Evolutionary conservation across 2,329 filamentous ascomycete species (phyloP).

Genomic region (Aspergillus sp.): DNA sequence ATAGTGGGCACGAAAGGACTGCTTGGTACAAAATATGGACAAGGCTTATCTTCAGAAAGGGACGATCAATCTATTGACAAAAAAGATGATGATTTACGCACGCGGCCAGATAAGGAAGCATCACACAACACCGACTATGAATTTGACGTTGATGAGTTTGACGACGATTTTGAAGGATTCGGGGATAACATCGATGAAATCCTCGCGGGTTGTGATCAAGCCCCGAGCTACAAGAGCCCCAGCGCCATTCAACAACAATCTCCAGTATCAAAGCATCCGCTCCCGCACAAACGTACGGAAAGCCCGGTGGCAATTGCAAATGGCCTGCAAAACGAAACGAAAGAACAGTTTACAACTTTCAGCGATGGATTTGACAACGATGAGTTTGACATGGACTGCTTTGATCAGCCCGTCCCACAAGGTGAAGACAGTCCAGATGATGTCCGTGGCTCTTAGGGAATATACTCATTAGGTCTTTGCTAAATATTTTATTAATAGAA

Average conservation of each 20-base stretch:
- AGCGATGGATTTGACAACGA: constrained; percentile 74
- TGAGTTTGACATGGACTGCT: constrained; percentile 61
- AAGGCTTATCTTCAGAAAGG: not conserved
- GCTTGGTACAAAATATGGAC: not conserved
- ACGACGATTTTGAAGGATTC: constrained; percentile 65
- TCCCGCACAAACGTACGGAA: not conserved
- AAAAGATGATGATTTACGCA: not conserved
- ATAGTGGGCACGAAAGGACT: not conserved
- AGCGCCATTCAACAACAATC: constrained; percentile 12
- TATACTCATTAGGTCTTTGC: constrained; percentile 45
- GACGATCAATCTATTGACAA: not conserved
- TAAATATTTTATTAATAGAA: constrained; percentile 68
- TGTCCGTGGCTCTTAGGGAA: constrained; percentile 49
- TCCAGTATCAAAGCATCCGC: constrained; percentile 19
- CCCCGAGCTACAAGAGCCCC: constrained; percentile 21
- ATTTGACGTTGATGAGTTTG: constrained; percentile 60
- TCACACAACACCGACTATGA: constrained; percentile 2
- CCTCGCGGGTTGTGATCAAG: constrained; percentile 55
- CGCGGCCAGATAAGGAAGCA: not conserved
- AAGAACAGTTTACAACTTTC: constrained; percentile 41
- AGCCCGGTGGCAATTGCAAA: not conserved
- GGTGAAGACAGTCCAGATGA: constrained; percentile 73
- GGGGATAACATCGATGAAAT: constrained; percentile 60
- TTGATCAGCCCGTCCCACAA: constrained; percentile 59
- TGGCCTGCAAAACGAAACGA: constrained; percentile 6